Base-by-base conservation (phyloP, 192 early-diverging fungal species). In the Entomortierella chlamydospora region DNA sequence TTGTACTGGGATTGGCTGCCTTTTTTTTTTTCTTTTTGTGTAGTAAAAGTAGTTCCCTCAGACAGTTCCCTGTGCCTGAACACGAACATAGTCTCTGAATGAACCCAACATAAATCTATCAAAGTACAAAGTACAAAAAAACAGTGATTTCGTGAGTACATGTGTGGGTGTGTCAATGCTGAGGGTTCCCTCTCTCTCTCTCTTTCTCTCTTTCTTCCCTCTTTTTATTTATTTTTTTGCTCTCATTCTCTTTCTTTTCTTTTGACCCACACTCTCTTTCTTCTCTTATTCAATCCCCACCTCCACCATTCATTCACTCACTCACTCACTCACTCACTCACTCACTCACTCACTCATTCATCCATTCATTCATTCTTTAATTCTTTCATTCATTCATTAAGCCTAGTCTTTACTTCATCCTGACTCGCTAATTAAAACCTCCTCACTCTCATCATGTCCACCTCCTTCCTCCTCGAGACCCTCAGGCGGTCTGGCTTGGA, bases 401-500 rank as follows among this genome's bases (percentile, higher is more conserved):
- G 23, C 28, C n/a, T 1, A 42, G 15, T 43, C 59, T 6, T 45
- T 23, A 34, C 20, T 41, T 3, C 6, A 8, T 2, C 34, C 34
- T 22, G n/a, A 13, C 30, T 25, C 34, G 9, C 34, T 58, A 37
- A n/a, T n/a, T n/a, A 58, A 13, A 54, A 41, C 23, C 34, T 34
- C 28, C 20, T 50, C 47, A 8, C 29, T 13, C 50, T 45, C 69
- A 43, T n/a, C 68, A 84, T 84, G 83, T 74, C 79, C 51, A 70
- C 86, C 41, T 73, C 86, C 31, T 64, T 87, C 31, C 80, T 92
- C 47, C 78, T 90, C 57, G 90, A 93, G 52, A 92, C 90, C 23
- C 82, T 94, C 56, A 70, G 83, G 72, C 83, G 81, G 55, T 88
- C 88, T n/a, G 88, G 90, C 42, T 83, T 94, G 30, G 90, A 88